Percentiles rank a stretch among this genome's conserved stretches.
phyloP scores from a whole-genome alignment of 2,329 filamentous ascomycete species.

The Colletotrichum aenigma region DNA sequence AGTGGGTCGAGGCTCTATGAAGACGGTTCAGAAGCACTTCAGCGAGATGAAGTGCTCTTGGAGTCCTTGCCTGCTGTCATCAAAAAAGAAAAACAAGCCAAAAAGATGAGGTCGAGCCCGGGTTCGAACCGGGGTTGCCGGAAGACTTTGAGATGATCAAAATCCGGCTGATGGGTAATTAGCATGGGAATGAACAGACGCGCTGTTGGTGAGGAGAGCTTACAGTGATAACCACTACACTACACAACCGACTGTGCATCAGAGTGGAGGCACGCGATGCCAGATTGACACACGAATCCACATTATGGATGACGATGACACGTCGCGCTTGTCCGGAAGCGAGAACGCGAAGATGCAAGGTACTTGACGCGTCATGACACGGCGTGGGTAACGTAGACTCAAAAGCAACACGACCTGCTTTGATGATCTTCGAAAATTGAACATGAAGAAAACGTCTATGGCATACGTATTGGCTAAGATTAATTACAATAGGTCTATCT shows the following conservation, averaged over 20 bases:
- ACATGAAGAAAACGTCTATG: background rate
- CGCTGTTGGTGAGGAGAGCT: background rate
- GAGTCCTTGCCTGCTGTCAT: rapidly evolving
- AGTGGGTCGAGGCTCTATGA: rapidly evolving
- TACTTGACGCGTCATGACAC: background rate
- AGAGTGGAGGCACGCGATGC: constrained; percentile 8
- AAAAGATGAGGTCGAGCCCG: constrained; percentile 7
- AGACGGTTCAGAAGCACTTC: background rate
- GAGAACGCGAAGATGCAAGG: background rate
- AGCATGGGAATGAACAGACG: background rate
- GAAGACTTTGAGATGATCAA: background rate
- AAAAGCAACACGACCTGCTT: background rate
- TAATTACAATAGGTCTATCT: background rate
- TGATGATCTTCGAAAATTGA: rapidly evolving
- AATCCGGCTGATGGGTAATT: constrained; percentile 3
- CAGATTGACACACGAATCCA: background rate
- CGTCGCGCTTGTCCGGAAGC: background rate
- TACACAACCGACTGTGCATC: constrained; percentile 5
- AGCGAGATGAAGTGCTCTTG: background rate
- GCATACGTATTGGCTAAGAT: background rate
- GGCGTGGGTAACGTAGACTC: too few relatives aligned
- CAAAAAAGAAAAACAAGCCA: background rate
- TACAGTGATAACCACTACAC: constrained; percentile 21
- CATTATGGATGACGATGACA: background rate
- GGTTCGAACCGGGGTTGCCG: constrained; percentile 21